These are phyloP conservation scores for Telfairia occidentalis DNA, from an alignment of 331 rosid species.

Conservation along the genomic window DNA sequence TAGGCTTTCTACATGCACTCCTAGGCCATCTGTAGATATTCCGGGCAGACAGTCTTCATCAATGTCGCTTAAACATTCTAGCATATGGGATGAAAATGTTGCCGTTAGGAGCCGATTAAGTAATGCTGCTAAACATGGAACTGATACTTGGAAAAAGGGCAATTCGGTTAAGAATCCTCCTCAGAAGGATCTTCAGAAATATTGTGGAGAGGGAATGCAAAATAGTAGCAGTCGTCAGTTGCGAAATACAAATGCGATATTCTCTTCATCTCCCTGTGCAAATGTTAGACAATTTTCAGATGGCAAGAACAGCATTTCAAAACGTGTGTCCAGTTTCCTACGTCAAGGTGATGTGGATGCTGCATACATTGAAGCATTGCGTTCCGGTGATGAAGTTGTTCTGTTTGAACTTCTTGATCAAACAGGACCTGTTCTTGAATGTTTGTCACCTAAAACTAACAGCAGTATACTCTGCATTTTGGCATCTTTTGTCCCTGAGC, in stretches of 20 bases:
- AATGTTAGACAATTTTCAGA: conserved; percentile 32
- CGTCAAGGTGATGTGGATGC: conserved; percentile 67
- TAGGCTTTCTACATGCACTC: conserved; percentile 50
- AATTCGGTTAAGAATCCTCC: conserved; percentile 28
- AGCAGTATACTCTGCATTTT: conserved; percentile 38
- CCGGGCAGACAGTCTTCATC: conserved; percentile 30
- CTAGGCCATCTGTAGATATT: conserved; percentile 49
- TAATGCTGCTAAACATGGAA: conserved; percentile 31
- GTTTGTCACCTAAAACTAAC: conserved; percentile 48
- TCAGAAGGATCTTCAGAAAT: conserved; percentile 29
- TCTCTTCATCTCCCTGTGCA: conserved; percentile 30
- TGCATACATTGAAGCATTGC: conserved; percentile 68
- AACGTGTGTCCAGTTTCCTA: conserved; percentile 47
- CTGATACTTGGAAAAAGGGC: conserved; percentile 35
- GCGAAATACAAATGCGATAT: conserved; percentile 28
- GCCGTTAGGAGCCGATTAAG: conserved; percentile 31
- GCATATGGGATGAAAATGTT: conserved; percentile 40
- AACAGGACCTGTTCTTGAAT: conserved; percentile 77
- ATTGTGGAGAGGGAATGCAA: conserved; percentile 26
- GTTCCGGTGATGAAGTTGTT: conserved; percentile 49
- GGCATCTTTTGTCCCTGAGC: conserved; percentile 59
- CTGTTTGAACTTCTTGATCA: conserved; percentile 59
- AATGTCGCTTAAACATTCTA: conserved; percentile 31
- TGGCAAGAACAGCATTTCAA: conserved; percentile 42
- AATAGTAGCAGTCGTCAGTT: conserved; percentile 26